Evolutionary conservation across 2,329 filamentous ascomycete genomes (phyloP), one percentile per base, ranked within the genome.

Genomic region (Xenosphaeropsis pyriputrescens): DNA sequence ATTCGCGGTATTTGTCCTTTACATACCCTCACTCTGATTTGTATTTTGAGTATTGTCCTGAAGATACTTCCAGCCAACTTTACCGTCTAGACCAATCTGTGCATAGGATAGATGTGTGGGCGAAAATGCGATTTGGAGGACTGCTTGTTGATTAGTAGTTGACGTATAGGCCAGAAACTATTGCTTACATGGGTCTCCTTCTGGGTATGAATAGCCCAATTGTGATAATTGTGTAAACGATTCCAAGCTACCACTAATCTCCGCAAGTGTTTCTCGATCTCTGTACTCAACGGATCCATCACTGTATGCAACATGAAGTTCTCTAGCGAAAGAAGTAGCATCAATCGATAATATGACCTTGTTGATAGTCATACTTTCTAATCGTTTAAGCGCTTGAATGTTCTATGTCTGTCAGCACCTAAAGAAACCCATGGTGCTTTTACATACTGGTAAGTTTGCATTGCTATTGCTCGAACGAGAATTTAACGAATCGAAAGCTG

Each of bases 261-360:
- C 68, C 4, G 74, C 67, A 70, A 93, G 79, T 0, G 74, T 82
- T 35, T 71, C 67, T 9, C 85, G 72, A 50, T 93, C 82, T 39
- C 84, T 75, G 56, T 89, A 84, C 47, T 91, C 79, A 3, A 93
- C 65, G 0, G 76, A 80, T 9, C 88, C 84, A 53, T 94, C 86
- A 43, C 82, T 82, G 48, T 84, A 84, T 18, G 71, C 70, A 41
- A 94, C 65, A 19, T 79, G 76, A 2, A 94, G 45, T 2, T 81
- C 67, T 41, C 75, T 85, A 35, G 82, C 80, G 42, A 79, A 75
- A 47, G 81, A 79, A 14, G 82, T 65, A 2, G 75, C 63, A 34
- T 79, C 71, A 19, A 91, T 63, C 0, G 73, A 72, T 30, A 94
- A 58, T 1, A 88, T 63, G 17, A 82, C 67, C 53, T 85, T 86